Conservation (phyloP, 2,329 filamentous ascomycete genomes). For the Xylaria sp. region DNA sequence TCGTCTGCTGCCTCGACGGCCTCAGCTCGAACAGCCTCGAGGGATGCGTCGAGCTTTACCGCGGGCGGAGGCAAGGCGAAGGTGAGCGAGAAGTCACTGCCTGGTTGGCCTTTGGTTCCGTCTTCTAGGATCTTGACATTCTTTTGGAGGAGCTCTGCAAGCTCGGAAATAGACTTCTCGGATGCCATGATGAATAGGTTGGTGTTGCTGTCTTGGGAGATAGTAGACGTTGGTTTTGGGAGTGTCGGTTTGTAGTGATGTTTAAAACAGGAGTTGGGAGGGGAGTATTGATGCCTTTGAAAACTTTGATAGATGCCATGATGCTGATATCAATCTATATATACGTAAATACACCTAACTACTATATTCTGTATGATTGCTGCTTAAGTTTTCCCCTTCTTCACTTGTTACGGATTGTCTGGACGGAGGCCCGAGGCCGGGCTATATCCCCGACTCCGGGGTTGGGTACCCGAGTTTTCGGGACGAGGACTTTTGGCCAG, state of each 20-base stretch:
- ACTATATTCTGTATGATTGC: not conserved
- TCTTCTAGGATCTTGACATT: conserved; percentile 37
- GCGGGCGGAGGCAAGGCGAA: conserved; percentile 32
- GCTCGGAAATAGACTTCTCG: conserved; percentile 41
- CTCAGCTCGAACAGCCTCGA: conserved; percentile 35
- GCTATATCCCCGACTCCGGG: conserved; percentile 30
- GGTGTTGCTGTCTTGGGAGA: not conserved
- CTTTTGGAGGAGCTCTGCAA: conserved; percentile 40
- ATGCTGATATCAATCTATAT: not conserved
- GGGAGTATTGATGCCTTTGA: not conserved
- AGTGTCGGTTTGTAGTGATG: not conserved
- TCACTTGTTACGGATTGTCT: not conserved
- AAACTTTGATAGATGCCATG: conserved; percentile 9
- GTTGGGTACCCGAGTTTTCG: conserved; percentile 19
- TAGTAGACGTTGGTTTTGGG: not conserved
- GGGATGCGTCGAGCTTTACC: conserved; percentile 25
- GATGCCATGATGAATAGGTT: conserved; percentile 36
- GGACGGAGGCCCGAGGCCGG: conserved; percentile 15
- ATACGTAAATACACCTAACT: not conserved
- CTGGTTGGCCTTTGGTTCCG: conserved; percentile 37
- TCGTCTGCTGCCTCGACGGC: conserved; percentile 44
- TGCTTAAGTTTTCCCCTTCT: not conserved
- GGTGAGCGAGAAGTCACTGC: conserved; percentile 39
- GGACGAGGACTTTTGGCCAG: not conserved
- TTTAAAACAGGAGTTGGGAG: not conserved